Conservation (phyloP, 2,329 filamentous ascomycete species). For the Karstenula rhodostoma region DNA sequence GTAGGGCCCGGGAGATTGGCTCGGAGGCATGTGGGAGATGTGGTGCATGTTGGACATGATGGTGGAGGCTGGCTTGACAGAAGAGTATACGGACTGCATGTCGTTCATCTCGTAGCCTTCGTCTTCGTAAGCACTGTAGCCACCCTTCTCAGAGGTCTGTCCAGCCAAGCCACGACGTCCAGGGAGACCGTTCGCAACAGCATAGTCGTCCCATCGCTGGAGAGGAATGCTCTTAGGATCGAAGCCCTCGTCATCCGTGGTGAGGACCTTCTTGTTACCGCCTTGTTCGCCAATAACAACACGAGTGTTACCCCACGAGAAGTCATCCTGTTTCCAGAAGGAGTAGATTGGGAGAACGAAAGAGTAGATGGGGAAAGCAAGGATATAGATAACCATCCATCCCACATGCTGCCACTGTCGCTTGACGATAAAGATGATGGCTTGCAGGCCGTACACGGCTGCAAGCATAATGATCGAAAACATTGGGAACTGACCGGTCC, state of each 20-base stretch:
- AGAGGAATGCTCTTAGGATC: constrained; percentile 92
- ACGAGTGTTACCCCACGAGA: constrained; percentile 98
- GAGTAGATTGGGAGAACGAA: constrained; percentile 93
- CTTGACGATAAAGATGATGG: constrained; percentile 95
- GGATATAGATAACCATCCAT: constrained; percentile 98
- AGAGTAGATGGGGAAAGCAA: constrained; percentile 95
- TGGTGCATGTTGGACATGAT: constrained; percentile 84
- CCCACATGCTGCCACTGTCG: constrained; percentile 98
- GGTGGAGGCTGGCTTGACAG: constrained; percentile 83
- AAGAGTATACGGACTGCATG: constrained; percentile 95
- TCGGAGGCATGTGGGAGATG: constrained; percentile 77
- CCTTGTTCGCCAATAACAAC: constrained; percentile 95
- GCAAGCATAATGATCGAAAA: constrained; percentile 91
- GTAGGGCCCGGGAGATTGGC: constrained; percentile 74
- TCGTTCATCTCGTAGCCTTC: constrained; percentile 96
- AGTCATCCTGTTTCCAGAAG: constrained; percentile 99
- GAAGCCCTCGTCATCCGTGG: constrained; percentile 81
- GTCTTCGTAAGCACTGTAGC: constrained; percentile 71
- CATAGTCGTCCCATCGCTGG: constrained; percentile 98
- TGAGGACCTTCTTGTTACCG: constrained; percentile 87
- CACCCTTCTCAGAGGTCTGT: constrained; percentile 64
- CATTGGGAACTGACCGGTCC: constrained; percentile 78
- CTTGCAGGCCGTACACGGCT: constrained; percentile 93
- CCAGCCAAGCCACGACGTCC: constrained; percentile 77
- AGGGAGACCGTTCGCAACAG: constrained; percentile 82